Conservation (phyloP, 192 early-diverging fungal genomes). For the Lobulomyces angularis region DNA sequence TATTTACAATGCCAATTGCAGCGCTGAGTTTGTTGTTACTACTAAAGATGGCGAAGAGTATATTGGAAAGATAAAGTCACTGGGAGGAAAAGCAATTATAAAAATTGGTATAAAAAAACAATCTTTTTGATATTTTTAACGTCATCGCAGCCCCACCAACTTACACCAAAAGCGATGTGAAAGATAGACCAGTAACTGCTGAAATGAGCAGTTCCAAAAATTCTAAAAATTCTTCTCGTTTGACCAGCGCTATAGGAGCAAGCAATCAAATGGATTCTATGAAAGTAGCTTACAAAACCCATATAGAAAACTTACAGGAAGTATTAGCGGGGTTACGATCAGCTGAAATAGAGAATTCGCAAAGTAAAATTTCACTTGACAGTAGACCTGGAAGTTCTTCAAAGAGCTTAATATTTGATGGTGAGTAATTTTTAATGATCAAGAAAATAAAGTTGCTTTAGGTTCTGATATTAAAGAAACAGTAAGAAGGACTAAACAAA, state of each 20-base stretch:
- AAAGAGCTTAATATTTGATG: slow-evolving; percentile 6
- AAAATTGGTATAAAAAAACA: slow-evolving; percentile 21
- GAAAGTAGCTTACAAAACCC: slow-evolving; percentile 19
- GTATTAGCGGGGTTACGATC: slow-evolving; percentile 36
- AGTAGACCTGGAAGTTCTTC: neutral
- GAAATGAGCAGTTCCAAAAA: no score
- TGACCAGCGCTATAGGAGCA: no score
- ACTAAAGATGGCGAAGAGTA: slow-evolving; percentile 45
- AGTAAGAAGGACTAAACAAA: neutral
- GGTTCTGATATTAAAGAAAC: neutral
- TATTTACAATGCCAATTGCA: slow-evolving; percentile 29
- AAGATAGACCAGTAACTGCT: slow-evolving; percentile 14
- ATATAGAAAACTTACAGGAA: slow-evolving; percentile 39
- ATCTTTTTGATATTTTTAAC: slow-evolving; percentile 5
- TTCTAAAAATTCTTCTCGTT: no score
- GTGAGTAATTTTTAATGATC: no score
- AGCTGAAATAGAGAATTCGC: slow-evolving; percentile 36
- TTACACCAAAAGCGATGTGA: slow-evolving; percentile 11
- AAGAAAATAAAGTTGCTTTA: slow-evolving; percentile 1
- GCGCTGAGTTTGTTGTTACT: slow-evolving; percentile 27
- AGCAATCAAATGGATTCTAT: no score
- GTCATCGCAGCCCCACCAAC: slow-evolving; percentile 1
- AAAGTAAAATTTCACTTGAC: slow-evolving; percentile 1
- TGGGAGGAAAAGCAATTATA: slow-evolving; percentile 49
- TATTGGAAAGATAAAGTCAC: slow-evolving; percentile 21